phyloP scores from a whole-genome alignment of 1,284 basidiomycete genomes.

The Bjerkandera adusta region DNA sequence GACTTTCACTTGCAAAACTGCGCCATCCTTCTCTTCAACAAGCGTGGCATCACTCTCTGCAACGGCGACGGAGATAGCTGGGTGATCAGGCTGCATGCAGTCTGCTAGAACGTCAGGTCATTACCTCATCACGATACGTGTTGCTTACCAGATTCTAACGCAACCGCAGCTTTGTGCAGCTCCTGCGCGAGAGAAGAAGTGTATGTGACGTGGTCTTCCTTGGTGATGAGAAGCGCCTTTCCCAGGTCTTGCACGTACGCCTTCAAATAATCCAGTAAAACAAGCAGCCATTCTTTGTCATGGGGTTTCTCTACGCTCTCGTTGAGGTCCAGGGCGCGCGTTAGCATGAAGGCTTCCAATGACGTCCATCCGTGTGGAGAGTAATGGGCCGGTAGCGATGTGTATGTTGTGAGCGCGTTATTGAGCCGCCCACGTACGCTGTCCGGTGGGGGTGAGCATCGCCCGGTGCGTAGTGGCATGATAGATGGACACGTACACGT shows the following conservation, averaged over 20 bases:
- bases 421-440: constrained; percentile 67
- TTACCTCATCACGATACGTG: too few species aligned
- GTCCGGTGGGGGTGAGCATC: constrained; percentile 11
- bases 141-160: constrained; percentile 56
- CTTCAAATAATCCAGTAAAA: constrained; percentile 67
- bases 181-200: constrained; percentile 49
- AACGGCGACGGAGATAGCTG: constrained; percentile 55
- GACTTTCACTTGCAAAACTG: constrained; percentile 54
- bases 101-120: constrained; percentile 41
- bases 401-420: constrained; percentile 66
- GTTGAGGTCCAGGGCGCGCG: constrained; percentile 67
- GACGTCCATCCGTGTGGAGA: constrained; percentile 75
- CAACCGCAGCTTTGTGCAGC: constrained; percentile 45
- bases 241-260: constrained; percentile 56
- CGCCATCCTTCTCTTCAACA: constrained; percentile 62
- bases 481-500: constrained; percentile 79
- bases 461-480: too few species aligned
- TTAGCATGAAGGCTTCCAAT: constrained; percentile 75
- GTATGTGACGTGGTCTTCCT: constrained; percentile 51
- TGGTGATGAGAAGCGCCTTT: constrained; percentile 49
- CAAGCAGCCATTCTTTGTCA: constrained; percentile 74
- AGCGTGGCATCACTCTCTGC: constrained; percentile 40
- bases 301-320: constrained; percentile 47
- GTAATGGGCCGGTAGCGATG: constrained; percentile 81
- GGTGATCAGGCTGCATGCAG: constrained; percentile 63